Base-by-base conservation (phyloP, 2,329 filamentous ascomycete genomes). In the Talaromyces sp. region DNA sequence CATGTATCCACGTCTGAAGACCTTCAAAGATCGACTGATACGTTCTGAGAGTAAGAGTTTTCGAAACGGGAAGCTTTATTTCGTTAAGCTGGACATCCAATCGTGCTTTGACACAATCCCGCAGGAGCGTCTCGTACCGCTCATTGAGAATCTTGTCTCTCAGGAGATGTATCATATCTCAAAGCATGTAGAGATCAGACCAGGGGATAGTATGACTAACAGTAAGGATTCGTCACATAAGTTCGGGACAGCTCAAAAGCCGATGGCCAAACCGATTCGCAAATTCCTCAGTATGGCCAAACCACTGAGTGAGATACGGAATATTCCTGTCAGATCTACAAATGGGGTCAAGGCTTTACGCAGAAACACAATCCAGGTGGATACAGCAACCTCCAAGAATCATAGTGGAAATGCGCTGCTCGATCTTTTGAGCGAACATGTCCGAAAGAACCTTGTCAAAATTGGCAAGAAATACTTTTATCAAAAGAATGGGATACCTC, bases 31-130 rank as follows among this genome's bases (percentile, higher is more conserved):
- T 39, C 68, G 67, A 3, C 37, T 76, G 58, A 52, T 47, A 25
- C 41, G 63, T 11, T 50, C 63, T 31, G 52, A 37, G 15, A 43
- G 27, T 27, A 27, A 45, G 43, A 22, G 25, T 15, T n/a, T 15
- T 25, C 61, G 54, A 31, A 22, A 62, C 37, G 27, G 61, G 25
- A 41, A 76, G 69, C 78, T 97, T 1, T 98, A 91, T 77, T 96
- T 98, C 77, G 93, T 89, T 67, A 99, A 99, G 75, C 83, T 96
- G 13, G 95, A 99, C 73, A 93, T 99, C 22, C 87, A 91, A 74
- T 88, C 92, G 2, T 96, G 94, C 70, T 99, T 97, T 74, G 95
- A 99, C 76, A 97, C 91, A 0, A 97, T 99, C 52, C 95, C 95
- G 0, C 95, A 98, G 74, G 78, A 85, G 31, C 86, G 87, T 0